Evolutionary conservation across 202 grass and related monocot genomes (phyloP).

Genomic region (Brachypodium distachyon): DNA sequence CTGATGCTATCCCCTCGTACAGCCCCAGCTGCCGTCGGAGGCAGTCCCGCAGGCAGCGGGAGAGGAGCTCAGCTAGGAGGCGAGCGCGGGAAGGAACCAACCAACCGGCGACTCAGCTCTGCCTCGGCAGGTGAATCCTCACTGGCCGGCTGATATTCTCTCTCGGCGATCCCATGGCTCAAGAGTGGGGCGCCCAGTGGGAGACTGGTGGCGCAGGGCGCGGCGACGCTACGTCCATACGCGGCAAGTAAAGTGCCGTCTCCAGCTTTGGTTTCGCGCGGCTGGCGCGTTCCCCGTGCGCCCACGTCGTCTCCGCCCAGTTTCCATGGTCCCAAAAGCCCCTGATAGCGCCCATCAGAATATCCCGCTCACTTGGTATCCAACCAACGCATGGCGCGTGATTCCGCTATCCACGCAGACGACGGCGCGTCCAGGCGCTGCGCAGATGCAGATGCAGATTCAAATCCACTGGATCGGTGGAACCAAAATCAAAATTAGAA

Average conservation of each 20-base stretch:
- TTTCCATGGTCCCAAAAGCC: slow-evolving; percentile 32
- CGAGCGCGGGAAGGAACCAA: background rate
- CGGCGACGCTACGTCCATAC: slow-evolving; percentile 14
- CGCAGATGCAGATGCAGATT: slow-evolving; percentile 25
- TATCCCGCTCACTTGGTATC: background rate
- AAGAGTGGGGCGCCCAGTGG: background rate
- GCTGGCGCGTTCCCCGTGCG: background rate
- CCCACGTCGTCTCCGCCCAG: slow-evolving; percentile 15
- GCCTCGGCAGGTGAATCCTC: background rate
- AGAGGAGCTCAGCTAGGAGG: background rate
- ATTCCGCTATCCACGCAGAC: background rate
- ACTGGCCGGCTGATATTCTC: slow-evolving; percentile 11
- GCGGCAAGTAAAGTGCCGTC: background rate
- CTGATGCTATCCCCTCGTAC: background rate
- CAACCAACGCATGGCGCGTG: slow-evolving; percentile 1
- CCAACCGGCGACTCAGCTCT: background rate
- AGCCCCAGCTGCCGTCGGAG: slow-evolving; percentile 7
- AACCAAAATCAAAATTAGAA: background rate
- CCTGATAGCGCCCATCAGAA: background rate
- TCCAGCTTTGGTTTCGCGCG: slow-evolving; percentile 18
- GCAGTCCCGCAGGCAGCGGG: background rate
- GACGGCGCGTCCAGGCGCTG: slow-evolving; percentile 7
- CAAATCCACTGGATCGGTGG: background rate
- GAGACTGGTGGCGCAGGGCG: slow-evolving; percentile 30
- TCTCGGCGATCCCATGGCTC: slow-evolving; percentile 9